Conservation (phyloP, 2,329 filamentous ascomycete genomes). For the Scorias spongiosa region DNA sequence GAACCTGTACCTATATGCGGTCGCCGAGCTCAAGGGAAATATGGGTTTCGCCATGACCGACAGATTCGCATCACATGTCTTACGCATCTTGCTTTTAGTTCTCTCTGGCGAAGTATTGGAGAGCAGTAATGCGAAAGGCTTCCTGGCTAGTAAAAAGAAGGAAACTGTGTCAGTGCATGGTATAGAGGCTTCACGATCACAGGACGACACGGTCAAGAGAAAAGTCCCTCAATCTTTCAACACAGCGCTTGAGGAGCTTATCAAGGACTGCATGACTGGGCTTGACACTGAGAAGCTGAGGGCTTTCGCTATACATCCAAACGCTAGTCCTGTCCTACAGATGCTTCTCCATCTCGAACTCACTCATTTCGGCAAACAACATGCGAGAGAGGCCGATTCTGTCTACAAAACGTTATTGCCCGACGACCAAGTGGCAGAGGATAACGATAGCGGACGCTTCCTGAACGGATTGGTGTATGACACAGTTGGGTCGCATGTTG, state of each 20-base stretch:
- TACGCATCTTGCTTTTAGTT: conserved; percentile 73
- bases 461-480: conserved; percentile 82
- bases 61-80: conserved; percentile 74
- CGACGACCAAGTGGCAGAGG: conserved; percentile 59
- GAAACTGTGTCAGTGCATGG: conserved; percentile 56
- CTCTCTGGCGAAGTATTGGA: conserved; percentile 71
- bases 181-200: conserved; percentile 34
- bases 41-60: conserved; percentile 76
- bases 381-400: conserved; percentile 47
- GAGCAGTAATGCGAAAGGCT: conserved; percentile 48
- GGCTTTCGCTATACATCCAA: conserved; percentile 72
- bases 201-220: conserved; percentile 23
- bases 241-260: conserved; percentile 64
- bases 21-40: conserved; percentile 78
- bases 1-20: conserved; percentile 63
- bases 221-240: conserved; percentile 66
- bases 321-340: conserved; percentile 87
- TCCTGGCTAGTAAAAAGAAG: conserved; percentile 88
- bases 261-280: conserved; percentile 56
- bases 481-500: conserved; percentile 70
- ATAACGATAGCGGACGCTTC: conserved; percentile 61
- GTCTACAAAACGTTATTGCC: conserved; percentile 68
- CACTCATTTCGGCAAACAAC: conserved; percentile 52
- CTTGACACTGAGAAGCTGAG: conserved; percentile 70
- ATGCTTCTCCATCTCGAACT: conserved; percentile 79